Conservation (phyloP, 306 rosid genomes). For the Echinosophora koreensis region DNA sequence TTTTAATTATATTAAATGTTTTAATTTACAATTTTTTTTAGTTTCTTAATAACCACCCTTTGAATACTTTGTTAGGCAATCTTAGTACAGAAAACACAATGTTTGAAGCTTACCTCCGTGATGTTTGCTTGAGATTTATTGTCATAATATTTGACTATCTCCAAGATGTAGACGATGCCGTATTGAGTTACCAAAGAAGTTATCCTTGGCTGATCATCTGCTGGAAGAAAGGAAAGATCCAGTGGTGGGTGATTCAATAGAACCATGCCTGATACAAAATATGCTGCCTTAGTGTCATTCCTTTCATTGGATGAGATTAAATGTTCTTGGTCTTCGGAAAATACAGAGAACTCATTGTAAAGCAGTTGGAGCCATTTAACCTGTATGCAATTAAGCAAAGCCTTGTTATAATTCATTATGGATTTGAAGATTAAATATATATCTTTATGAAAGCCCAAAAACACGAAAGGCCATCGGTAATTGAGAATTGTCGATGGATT, state of each 20-base stretch:
- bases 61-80: too few relatives aligned
- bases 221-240: slow-evolving; percentile 62
- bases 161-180: slow-evolving; percentile 63
- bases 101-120: slow-evolving; percentile 30
- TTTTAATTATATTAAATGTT: too few relatives aligned
- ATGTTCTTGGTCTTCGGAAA: slow-evolving; percentile 63
- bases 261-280: slow-evolving; percentile 65
- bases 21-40: too few relatives aligned
- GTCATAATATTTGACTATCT: slow-evolving; percentile 57
- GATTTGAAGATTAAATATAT: too few relatives aligned
- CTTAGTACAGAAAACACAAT: too few relatives aligned
- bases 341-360: slow-evolving; percentile 57
- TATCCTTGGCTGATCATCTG: slow-evolving; percentile 51
- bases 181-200: slow-evolving; percentile 45
- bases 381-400: slow-evolving; percentile 40
- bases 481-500: too few relatives aligned
- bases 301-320: slow-evolving; percentile 50
- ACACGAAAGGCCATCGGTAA: too few relatives aligned
- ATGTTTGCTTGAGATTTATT: slow-evolving; percentile 4
- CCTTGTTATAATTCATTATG: too few relatives aligned
- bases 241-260: slow-evolving; percentile 46
- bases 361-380: slow-evolving; percentile 64
- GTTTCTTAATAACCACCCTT: too few relatives aligned
- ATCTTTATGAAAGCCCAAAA: too few relatives aligned
- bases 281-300: slow-evolving; percentile 29